A percentile compares a stretch with the other conserved stretches of the same genome.
Evolutionary conservation across 2,329 filamentous ascomycete genomes (phyloP).

Genomic region (Nemania diffusa): DNA sequence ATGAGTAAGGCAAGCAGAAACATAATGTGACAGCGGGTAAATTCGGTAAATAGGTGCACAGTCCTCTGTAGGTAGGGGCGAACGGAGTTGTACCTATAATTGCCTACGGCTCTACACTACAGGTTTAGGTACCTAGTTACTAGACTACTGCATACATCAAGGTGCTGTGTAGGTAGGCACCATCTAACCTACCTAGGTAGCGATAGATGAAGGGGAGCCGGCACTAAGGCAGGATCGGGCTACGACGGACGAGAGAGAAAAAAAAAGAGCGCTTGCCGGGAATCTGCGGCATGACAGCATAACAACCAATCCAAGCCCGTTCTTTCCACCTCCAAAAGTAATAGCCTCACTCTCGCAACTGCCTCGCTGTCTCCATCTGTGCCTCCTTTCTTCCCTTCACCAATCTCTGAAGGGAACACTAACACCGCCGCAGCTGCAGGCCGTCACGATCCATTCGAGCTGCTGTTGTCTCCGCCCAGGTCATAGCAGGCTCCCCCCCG

Average conservation of each 20-base stretch:
- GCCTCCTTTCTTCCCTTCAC: background rate
- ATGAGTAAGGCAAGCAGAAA: too few relatives aligned
- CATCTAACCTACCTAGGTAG: background rate
- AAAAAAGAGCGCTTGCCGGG: conserved; percentile 34
- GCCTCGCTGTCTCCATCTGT: conserved; percentile 11
- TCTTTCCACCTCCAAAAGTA: conserved; percentile 27
- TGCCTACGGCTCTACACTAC: too few relatives aligned
- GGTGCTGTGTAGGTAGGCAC: too few relatives aligned
- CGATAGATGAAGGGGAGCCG: background rate
- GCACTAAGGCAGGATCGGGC: conserved; percentile 14
- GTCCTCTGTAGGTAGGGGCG: background rate
- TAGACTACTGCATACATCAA: too few relatives aligned
- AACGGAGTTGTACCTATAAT: background rate
- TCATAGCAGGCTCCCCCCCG: background rate
- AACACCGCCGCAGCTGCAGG: background rate
- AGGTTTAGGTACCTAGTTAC: too few relatives aligned
- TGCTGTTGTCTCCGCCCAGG: background rate
- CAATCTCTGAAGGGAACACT: background rate
- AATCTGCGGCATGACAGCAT: conserved; percentile 28
- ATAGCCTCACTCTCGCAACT: conserved; percentile 35
- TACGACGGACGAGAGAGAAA: conserved; percentile 11
- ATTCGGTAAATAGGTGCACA: too few relatives aligned
- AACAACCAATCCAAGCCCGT: conserved; percentile 27
- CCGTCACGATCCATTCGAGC: background rate
- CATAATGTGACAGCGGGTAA: conserved; percentile 30